phyloP scores from a whole-genome alignment of 2,329 filamentous ascomycete species.

The Phaeosphaeria sp. region DNA sequence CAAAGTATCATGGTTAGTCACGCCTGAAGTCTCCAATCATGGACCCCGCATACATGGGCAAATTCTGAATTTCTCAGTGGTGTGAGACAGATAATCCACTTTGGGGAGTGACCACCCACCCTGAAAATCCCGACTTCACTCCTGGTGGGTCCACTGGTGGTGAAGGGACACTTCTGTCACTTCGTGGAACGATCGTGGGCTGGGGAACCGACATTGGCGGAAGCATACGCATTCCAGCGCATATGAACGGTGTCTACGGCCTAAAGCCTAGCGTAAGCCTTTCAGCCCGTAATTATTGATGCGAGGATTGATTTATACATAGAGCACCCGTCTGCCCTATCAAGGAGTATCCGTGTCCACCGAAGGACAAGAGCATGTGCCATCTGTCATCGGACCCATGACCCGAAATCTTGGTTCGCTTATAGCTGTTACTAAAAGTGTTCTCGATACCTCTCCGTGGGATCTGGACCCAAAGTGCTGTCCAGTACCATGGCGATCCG shows the following conservation, averaged over 20 bases:
- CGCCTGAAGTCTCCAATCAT: neutral
- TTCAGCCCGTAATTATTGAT: no score
- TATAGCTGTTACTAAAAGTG: slow-evolving; percentile 55
- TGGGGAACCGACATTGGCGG: slow-evolving; percentile 67
- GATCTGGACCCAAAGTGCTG: slow-evolving; percentile 60
- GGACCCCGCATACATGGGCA: slow-evolving; percentile 39
- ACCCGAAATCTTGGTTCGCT: slow-evolving; percentile 61
- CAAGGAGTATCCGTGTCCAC: slow-evolving; percentile 66
- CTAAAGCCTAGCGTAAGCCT: slow-evolving; percentile 57
- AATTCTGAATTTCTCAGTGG: slow-evolving; percentile 57
- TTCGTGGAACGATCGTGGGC: slow-evolving; percentile 62
- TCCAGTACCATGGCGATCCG: slow-evolving; percentile 62
- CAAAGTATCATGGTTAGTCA: slow-evolving; percentile 61
- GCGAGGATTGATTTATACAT: slow-evolving; percentile 1
- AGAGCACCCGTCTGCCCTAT: slow-evolving; percentile 67
- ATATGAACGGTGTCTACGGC: slow-evolving; percentile 65
- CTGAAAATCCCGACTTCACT: slow-evolving; percentile 62
- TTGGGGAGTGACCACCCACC: slow-evolving; percentile 65
- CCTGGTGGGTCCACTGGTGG: slow-evolving; percentile 66
- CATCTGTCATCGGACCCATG: slow-evolving; percentile 68
- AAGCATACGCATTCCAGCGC: slow-evolving; percentile 65
- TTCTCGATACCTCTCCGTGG: slow-evolving; percentile 61
- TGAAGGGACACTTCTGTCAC: slow-evolving; percentile 63
- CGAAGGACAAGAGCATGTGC: slow-evolving; percentile 69
- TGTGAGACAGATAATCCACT: slow-evolving; percentile 69